phyloP scores from a whole-genome alignment of 1,284 basidiomycete genomes.

The Pseudozyma pruni region DNA sequence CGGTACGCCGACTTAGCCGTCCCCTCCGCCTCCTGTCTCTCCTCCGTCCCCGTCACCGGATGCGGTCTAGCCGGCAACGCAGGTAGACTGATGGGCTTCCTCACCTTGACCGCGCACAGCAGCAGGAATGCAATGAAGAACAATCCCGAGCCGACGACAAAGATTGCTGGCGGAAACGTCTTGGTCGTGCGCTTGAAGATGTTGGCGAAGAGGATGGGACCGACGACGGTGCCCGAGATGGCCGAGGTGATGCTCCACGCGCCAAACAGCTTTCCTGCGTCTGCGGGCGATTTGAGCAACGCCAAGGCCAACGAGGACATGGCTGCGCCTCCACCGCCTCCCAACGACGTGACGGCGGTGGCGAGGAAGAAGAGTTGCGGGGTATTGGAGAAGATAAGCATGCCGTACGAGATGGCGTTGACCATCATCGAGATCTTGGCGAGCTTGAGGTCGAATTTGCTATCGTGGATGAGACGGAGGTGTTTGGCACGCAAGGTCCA shows the following conservation, averaged over 20 bases:
- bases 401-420: slow-evolving; percentile 36
- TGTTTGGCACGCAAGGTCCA: slow-evolving; percentile 63
- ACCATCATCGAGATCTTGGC: slow-evolving; percentile 39
- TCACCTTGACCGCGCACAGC: slow-evolving; percentile 49
- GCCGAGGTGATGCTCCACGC: slow-evolving; percentile 64
- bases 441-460: slow-evolving; percentile 60
- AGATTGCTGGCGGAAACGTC: slow-evolving; percentile 53
- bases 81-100: slow-evolving; percentile 50
- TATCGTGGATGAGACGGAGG: slow-evolving; percentile 65
- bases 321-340: slow-evolving; percentile 60
- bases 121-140: slow-evolving; percentile 37
- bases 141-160: slow-evolving; percentile 40
- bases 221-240: slow-evolving; percentile 55
- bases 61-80: slow-evolving; percentile 50
- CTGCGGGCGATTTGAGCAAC: slow-evolving; percentile 52
- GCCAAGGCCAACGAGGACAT: slow-evolving; percentile 64
- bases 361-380: slow-evolving; percentile 39
- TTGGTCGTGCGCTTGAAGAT: slow-evolving; percentile 51
- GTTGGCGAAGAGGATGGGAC: slow-evolving; percentile 60
- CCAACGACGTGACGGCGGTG: slow-evolving; percentile 49
- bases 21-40: slow-evolving; percentile 2
- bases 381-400: slow-evolving; percentile 37
- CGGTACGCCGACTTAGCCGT: slow-evolving; percentile 14
- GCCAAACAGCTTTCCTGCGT: slow-evolving; percentile 65
- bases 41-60: background rate